These are phyloP conservation scores for Amylostereum chailletii DNA, from an alignment of 1,284 basidiomycete species.

Conservation along the genomic window DNA sequence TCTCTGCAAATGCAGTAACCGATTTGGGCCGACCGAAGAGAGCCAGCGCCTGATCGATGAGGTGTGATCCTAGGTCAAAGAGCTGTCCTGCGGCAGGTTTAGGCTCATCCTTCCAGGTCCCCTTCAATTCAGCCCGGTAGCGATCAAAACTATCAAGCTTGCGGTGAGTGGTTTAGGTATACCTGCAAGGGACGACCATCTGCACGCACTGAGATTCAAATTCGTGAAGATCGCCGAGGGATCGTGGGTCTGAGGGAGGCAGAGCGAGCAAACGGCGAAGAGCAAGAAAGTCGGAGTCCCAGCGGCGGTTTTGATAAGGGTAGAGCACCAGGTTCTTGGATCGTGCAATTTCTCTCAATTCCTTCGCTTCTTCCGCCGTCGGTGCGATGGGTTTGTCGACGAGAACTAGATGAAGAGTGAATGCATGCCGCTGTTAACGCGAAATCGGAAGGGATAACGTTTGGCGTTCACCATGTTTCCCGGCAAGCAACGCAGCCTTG, in stretches of 20 bases:
- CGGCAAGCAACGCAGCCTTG: conserved; percentile 58
- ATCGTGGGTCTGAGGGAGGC: conserved; percentile 39
- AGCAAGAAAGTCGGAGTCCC: conserved; percentile 79
- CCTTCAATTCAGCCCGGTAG: conserved; percentile 56
- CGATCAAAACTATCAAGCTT: conserved; percentile 58
- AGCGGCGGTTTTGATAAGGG: conserved; percentile 77
- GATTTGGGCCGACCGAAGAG: conserved; percentile 71
- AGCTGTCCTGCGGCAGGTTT: conserved; percentile 45
- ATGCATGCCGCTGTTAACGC: neutral
- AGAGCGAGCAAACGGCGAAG: conserved; percentile 56
- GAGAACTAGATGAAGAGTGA: conserved; percentile 39
- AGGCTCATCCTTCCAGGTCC: conserved; percentile 64
- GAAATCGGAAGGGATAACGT: neutral
- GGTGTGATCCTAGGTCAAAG: conserved; percentile 60
- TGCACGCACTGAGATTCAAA: conserved; percentile 63
- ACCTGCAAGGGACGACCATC: neutral
- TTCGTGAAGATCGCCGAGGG: conserved; percentile 59
- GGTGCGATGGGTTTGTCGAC: conserved; percentile 82
- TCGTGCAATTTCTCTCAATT: conserved; percentile 60
- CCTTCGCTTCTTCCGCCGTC: conserved; percentile 54
- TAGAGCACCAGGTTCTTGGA: conserved; percentile 62
- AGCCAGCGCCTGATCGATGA: conserved; percentile 71
- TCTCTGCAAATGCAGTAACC: conserved; percentile 64
- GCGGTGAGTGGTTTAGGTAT: neutral
- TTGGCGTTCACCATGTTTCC: conserved; percentile 60